A percentile compares a stretch with the other conserved stretches of the same genome.
phyloP scores from a whole-genome alignment of 495 filamentous ascomycete genomes.

The Choiromyces venosus region DNA sequence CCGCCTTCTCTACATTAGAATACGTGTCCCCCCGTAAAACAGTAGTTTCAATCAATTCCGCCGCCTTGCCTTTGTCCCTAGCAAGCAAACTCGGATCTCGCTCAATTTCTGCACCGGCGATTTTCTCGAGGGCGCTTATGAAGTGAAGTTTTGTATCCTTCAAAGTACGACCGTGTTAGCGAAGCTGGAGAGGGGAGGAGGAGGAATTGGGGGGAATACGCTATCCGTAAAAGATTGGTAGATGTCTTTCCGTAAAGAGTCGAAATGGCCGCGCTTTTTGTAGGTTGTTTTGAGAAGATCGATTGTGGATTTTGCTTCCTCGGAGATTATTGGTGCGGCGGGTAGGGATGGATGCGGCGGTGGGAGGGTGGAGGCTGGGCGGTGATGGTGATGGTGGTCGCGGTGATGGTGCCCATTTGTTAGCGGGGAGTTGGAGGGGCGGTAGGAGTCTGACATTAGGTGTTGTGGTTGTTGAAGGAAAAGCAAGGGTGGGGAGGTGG shows the following conservation, averaged over 20 bases:
- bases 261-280: conserved; percentile 69
- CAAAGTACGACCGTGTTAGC: conserved; percentile 6
- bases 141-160: conserved; percentile 43
- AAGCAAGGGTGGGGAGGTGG: not conserved
- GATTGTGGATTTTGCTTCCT: conserved; percentile 29
- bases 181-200: conserved; percentile 1
- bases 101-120: conserved; percentile 61
- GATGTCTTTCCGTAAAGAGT: conserved; percentile 58
- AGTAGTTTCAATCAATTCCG: conserved; percentile 62
- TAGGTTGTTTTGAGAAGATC: conserved; percentile 44
- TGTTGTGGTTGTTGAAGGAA: conserved; percentile 23
- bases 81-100: conserved; percentile 60
- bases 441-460: conserved; percentile 31
- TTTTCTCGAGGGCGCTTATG: conserved; percentile 50
- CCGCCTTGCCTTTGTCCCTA: conserved; percentile 62
- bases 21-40: conserved; percentile 63
- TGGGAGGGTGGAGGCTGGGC: conserved; percentile 18
- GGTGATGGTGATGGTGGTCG: not conserved
- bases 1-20: conserved; percentile 52
- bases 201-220: conserved; percentile 43
- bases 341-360: conserved; percentile 1
- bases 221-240: conserved; percentile 60
- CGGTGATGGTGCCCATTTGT: conserved; percentile 26
- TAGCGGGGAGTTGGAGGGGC: conserved; percentile 25
- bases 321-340: conserved; percentile 24